Evolutionary conservation across 768 basidiomycete genomes (phyloP).

Genomic region (Boletus vermiculosoides): DNA sequence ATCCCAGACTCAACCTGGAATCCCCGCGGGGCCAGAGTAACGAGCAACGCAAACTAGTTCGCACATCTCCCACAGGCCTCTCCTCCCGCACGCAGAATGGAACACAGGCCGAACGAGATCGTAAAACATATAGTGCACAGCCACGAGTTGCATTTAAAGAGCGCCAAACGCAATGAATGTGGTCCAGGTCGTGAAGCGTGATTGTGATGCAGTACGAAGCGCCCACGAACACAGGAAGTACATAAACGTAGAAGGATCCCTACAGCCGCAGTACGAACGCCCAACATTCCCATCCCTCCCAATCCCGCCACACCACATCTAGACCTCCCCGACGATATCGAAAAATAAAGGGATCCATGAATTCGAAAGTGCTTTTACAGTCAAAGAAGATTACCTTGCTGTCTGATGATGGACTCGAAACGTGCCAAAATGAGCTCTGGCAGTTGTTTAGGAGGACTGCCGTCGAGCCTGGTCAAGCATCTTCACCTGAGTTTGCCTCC

Average conservation of each 20-base stretch:
- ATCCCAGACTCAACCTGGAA: background rate
- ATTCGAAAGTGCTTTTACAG: background rate
- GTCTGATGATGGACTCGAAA: background rate
- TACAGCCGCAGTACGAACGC: conserved; percentile 17
- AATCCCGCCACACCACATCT: background rate
- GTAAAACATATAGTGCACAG: background rate
- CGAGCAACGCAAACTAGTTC: background rate
- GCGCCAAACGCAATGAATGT: background rate
- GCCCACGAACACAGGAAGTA: conserved; percentile 19
- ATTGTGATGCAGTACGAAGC: conserved; percentile 3
- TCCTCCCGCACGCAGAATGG: background rate
- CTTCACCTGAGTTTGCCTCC: conserved; percentile 18
- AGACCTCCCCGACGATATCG: background rate
- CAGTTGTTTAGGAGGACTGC: conserved; percentile 19
- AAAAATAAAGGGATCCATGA: conserved; percentile 4
- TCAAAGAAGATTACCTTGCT: conserved; percentile 18
- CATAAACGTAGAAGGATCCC: conserved; percentile 1
- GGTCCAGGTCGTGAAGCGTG: background rate
- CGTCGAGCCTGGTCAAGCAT: conserved; percentile 29
- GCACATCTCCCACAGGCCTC: background rate
- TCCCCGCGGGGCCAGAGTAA: background rate
- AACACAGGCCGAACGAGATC: background rate
- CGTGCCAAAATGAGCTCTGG: conserved; percentile 20
- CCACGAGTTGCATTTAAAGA: background rate
- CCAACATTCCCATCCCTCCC: background rate